Base-by-base conservation (phyloP, 148 eudicot species). In the Chenopodium formosanum region DNA sequence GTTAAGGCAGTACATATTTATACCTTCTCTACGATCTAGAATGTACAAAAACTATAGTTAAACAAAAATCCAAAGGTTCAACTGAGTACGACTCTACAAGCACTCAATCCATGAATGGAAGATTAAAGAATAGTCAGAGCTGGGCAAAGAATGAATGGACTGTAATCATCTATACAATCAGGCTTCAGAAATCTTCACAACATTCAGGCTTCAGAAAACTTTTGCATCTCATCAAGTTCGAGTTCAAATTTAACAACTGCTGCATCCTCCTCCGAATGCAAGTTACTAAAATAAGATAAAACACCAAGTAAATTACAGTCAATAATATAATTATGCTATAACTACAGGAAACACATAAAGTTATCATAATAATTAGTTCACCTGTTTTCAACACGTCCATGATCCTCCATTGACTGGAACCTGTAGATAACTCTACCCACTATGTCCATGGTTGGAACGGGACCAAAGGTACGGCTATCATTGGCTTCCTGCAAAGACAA, bases 391-490 rank as follows among this genome's bases (percentile, higher is more conserved):
- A 84, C 69, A 62, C 58, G 29, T 71, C 77, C 81, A 25, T 84
- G 86, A 52, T 84, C 69, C 47, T 77, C 50, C 48, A 79, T 62
- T 0, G 83, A 58, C 22, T 80, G 81, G 63, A 84, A 70, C 52
- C 86, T 76, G 66, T 84, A 84, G 25, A 84, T 77, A 37, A 77
- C 86, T 77, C 83, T 76, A 37, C 86, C 86, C 19, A 80, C 46
- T 19, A 84, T 80, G 71, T 84, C 76, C 37, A 22, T 11, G 70
- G 73, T 23, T 2, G 80, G 2, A 19, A 84, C 53, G 12, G 86
- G 86, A 50, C 84, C 86, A 77, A 81, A 84, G 46, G 79, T 72
- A 32, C 84, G 86, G 70, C 86, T 84, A 76, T 84, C 86, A n/a
- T 84, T 71, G 56, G 84, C 86, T 80, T 84, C 80, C 86, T 84